phyloP scores from a whole-genome alignment of 1,284 basidiomycete species.

The Fomitiporia mediterranea region DNA sequence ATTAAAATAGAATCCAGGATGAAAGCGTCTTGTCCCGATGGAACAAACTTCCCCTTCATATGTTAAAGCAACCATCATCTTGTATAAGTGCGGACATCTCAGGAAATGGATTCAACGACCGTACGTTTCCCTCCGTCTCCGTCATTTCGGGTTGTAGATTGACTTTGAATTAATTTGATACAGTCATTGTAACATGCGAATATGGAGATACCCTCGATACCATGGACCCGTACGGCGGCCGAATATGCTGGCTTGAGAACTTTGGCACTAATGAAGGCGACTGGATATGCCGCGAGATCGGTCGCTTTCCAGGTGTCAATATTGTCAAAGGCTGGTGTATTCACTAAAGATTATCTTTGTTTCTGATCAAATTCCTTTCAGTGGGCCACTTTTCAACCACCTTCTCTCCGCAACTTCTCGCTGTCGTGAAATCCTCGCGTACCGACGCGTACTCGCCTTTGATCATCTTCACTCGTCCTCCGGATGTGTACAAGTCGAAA shows the following conservation, averaged over 20 bases:
- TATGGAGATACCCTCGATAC: slow-evolving; percentile 11
- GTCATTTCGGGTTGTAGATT: neutral
- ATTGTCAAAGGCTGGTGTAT: slow-evolving; percentile 13
- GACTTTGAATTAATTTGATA: neutral
- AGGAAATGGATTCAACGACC: slow-evolving; percentile 16
- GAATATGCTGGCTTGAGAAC: slow-evolving; percentile 19
- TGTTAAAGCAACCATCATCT: slow-evolving; percentile 9
- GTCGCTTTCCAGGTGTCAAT: slow-evolving; percentile 18
- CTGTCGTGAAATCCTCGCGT: slow-evolving; percentile 14
- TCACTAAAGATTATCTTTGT: neutral
- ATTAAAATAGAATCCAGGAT: slow-evolving; percentile 1
- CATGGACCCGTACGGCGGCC: slow-evolving; percentile 14
- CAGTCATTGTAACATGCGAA: slow-evolving; percentile 18
- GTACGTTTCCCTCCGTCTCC: slow-evolving; percentile 2
- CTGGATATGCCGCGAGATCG: slow-evolving; percentile 17
- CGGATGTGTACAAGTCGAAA: slow-evolving; percentile 13
- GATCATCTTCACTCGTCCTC: slow-evolving; percentile 17
- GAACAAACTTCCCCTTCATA: slow-evolving; percentile 7
- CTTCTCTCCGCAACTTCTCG: slow-evolving; percentile 16
- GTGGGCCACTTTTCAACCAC: slow-evolving; percentile 20
- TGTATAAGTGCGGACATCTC: slow-evolving; percentile 12
- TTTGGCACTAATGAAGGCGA: slow-evolving; percentile 17
- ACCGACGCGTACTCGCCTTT: slow-evolving; percentile 12
- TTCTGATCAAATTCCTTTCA: neutral
- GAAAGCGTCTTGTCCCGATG: slow-evolving; percentile 5